These are phyloP conservation scores for Haplosporangium sp. DNA, from an alignment of 371 early-diverging fungal genomes.

Conservation along the genomic window DNA sequence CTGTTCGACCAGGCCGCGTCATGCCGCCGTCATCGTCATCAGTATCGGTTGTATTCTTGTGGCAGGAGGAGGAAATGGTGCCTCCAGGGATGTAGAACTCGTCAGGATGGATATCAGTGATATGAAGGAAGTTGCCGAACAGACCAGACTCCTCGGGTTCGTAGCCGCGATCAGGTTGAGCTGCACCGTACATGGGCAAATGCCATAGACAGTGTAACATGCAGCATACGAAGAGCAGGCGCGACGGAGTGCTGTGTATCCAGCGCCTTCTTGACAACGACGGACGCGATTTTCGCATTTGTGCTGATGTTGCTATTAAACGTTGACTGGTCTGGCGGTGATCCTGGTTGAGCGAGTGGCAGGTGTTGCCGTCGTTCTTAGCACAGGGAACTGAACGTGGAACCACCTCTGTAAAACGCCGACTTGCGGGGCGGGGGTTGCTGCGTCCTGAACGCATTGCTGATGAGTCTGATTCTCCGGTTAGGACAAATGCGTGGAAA, in stretches of 20 bases:
- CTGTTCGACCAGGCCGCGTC: constrained; percentile 41
- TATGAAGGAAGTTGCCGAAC: constrained; percentile 73
- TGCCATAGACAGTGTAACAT: background rate
- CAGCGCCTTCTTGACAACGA: background rate
- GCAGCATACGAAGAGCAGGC: background rate
- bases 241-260: background rate
- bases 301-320: background rate
- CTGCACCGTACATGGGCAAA: background rate
- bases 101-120: constrained; percentile 80
- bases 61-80: constrained; percentile 67
- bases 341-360: no score
- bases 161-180: constrained; percentile 13
- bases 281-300: background rate
- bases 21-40: constrained; percentile 30
- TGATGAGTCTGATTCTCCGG: no score
- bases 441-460: no score
- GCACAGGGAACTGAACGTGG: no score
- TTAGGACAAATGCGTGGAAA: no score
- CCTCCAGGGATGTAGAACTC: constrained; percentile 64
- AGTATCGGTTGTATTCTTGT: constrained; percentile 50
- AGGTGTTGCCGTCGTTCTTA: no score
- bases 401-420: no score
- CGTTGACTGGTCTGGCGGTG: no score
- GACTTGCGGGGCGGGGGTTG: no score
- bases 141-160: constrained; percentile 36